Evolutionary conservation across 2,329 filamentous ascomycete species (phyloP), one percentile per base, ranked within the genome.

Genomic region (Calonectria naviculata): DNA sequence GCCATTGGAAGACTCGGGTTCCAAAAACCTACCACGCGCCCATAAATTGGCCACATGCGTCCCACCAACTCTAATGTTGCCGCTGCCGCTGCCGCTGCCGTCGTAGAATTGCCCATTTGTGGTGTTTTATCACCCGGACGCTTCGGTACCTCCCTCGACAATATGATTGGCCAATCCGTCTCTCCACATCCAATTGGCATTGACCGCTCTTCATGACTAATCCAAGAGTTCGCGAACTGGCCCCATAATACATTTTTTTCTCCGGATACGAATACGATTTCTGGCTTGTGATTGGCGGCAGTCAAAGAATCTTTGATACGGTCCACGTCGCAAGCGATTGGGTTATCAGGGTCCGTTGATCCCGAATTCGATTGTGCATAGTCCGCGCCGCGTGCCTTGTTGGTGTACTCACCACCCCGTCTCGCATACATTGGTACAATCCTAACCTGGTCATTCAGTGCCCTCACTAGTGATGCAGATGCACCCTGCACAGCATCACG

Each of bases 261-360:
- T 36, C 68, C 75, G 67, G 71, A 77, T 71, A 74, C 76, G 76
- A 77, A 78, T 74, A 78, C 76, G 76, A 76, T 73, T 54, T 71
- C 67, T 61, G 63, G n/a, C 24, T 24, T 15, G 28, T 42, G 42
- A n/a, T 52, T 70, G 56, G 54, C 21, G 28, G 31, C 47, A 44
- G 26, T 54, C 28, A 26, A 68, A 56, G 26, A 58, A 41, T 47
- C 49, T 12, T 36, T 36, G 15, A 61, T 46, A 36, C 62, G 31
- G 31, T 29, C 58, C 36, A 29, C 29, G 52, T 52, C 52, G 42
- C 52, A 36, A 65, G 34, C 67, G 61, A 65, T 69, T 69, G 61
- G 61, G 46, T 56, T 24, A 21, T 36, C 10, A 42, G 46, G 49
- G 41, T 42, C 60, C 26, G 49, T 52, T 54, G 58, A 41, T 71